These are phyloP conservation scores for Pistacia vera DNA, from an alignment of 345 rosid genomes.

Conservation along the genomic window DNA sequence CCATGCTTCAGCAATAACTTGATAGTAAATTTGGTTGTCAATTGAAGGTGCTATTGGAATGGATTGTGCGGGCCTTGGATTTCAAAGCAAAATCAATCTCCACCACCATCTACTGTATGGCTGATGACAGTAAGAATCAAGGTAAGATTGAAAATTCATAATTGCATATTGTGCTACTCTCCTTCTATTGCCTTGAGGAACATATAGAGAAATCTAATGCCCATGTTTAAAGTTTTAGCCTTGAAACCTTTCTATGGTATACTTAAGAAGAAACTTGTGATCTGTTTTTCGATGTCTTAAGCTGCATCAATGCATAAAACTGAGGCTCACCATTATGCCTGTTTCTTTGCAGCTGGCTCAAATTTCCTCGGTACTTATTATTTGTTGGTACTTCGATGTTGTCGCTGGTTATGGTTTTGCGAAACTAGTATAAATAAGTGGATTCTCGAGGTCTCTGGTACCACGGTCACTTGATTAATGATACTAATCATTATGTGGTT, in stretches of 20 bases:
- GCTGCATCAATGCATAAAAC: not conserved
- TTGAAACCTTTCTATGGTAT: not conserved
- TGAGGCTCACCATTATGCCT: not conserved
- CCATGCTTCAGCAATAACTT: not conserved
- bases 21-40: not conserved
- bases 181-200: not conserved
- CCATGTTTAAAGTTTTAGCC: not conserved
- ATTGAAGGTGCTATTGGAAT: slow-evolving; percentile 74
- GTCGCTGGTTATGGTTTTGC: slow-evolving; percentile 14
- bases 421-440: not conserved
- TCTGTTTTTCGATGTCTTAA: not conserved
- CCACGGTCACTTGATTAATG: not conserved
- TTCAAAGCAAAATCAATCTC: slow-evolving; percentile 33
- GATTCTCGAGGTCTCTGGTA: not conserved
- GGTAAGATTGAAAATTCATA: slow-evolving; percentile 30
- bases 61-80: slow-evolving; percentile 68
- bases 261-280: not conserved
- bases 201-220: not conserved
- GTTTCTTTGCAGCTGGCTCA: slow-evolving; percentile 28
- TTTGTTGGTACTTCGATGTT: slow-evolving; percentile 23
- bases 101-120: slow-evolving; percentile 37
- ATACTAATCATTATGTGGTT: not conserved
- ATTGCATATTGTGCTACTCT: not conserved
- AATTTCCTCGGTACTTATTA: slow-evolving; percentile 10
- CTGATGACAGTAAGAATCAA: slow-evolving; percentile 44